Evolutionary conservation across 2,329 filamentous ascomycete genomes (phyloP).

Genomic region (Aspergillus proliferans): DNA sequence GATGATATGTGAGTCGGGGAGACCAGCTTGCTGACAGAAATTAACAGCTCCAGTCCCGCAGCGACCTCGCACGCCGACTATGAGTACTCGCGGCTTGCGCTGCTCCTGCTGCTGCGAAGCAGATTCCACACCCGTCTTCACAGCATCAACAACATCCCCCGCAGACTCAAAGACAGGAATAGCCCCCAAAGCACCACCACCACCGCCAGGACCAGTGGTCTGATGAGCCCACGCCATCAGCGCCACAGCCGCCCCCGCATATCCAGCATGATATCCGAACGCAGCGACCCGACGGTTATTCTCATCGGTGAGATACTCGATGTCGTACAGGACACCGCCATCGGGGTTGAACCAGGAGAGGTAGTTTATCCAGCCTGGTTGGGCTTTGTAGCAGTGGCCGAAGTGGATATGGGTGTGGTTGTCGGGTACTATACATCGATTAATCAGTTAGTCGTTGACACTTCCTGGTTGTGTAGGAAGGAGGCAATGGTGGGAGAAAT

Average conservation of each 20-base stretch:
- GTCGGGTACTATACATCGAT: not conserved
- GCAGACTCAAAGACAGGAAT: not conserved
- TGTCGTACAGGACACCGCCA: not conserved
- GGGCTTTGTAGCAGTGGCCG: not conserved
- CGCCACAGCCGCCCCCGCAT: not conserved
- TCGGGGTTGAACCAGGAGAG: not conserved
- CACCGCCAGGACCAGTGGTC: not conserved
- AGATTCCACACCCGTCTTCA: not conserved
- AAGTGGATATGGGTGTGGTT: not conserved
- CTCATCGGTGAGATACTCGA: not conserved
- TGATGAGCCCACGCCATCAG: not conserved
- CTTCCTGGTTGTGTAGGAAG: not conserved
- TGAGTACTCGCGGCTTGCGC: not conserved
- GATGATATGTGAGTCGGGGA: not conserved
- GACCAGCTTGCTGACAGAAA: not conserved
- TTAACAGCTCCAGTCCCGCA: not conserved
- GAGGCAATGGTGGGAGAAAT: not conserved
- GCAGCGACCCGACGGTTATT: not conserved
- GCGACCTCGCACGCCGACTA: not conserved
- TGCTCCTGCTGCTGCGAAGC: not conserved
- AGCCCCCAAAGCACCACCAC: not conserved
- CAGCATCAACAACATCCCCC: not conserved
- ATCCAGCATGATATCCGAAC: not conserved
- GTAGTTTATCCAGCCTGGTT: not conserved
- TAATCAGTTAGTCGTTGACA: too few relatives aligned